Evolutionary conservation across 73 alveolate species (phyloP), one percentile per base, ranked within the genome.

Genomic region (Paraurostyla sp.): DNA sequence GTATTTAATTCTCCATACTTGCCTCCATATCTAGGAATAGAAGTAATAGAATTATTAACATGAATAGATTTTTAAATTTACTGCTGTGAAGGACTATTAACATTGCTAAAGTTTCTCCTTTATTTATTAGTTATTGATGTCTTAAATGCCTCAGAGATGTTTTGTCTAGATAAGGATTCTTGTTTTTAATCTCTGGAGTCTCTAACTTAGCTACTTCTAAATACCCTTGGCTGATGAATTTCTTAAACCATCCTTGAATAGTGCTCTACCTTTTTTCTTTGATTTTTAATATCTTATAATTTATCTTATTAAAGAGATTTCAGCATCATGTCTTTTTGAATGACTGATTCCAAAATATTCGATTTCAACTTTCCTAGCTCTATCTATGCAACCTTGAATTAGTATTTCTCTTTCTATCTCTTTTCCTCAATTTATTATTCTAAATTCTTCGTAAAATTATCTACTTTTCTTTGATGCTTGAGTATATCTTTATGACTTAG

Each of bases 331-430:
- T 65, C 82, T 40, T 65, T 36, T 22, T 65, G 41, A 2, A 65
- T 40, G 41, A 65, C 82, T 65, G 7, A 40, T 36, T 65, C 82
- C 18, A 65, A 58, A 65, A 65, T 40, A 65, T 65, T 65, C 7
- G 82, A 65, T 58, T 65, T 65, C 29, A 65, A 38, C 41, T 58
- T 65, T 3, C 82, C 82, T 35, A 65, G 7, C 38, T 65, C 82
- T 36, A 65, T 15, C 3, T 16, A 65, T 1, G 82, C 82, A 18
- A 65, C 41, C 25, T 65, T 65, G 20, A 65, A 35, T 11, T 65
- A 15, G 41, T 65, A 38, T 65, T 65, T 65, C 29, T 36, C 40
- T 40, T 18, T 65, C 23, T 65, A 56, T 22, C 42, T 65, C 13
- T 65, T 33, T 13, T 38, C 20, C 41, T 65, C 82, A 18, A 56